Base-by-base conservation (phyloP, 768 basidiomycete genomes). In the Udeniomyces megalosporus region DNA sequence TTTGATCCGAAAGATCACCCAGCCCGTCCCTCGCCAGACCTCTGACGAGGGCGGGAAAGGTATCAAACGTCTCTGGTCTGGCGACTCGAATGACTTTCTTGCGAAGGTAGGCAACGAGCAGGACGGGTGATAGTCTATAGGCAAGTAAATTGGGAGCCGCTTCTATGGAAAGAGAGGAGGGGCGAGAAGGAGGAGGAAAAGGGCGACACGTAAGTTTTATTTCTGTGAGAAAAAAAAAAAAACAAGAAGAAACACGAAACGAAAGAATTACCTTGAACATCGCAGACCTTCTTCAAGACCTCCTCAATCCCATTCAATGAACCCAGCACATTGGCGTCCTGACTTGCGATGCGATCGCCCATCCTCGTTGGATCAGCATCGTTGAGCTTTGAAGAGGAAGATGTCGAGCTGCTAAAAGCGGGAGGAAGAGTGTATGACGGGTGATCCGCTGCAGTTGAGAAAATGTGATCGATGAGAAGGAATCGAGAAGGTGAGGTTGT, bases 401-500 rank as follows among this genome's bases (percentile, higher is more conserved):
- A 46, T 8, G 24, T 17, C 17, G 47, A 8, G n/a, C n/a, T 22
- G 55, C 24, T 1, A 45, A 63, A 63, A 6, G 62, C 54, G 5
- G 48, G 46, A 11, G 48, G 28, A 38, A 63, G 62, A 15, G 20
- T 20, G 49, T 49, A 58, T 4, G 49, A 14, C 1, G 62, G 29
- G 2, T n/a, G 29, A 4, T 49, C 51, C 2, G 62, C 55, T 2
- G 62, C 62, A 11, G 62, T 63, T 1, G 56, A 58, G 56, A 63
- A 63, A 15, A 63, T 55, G 42, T 63, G 62, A 49, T 63, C 62
- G 29, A 49, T 22, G 31, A 63, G 56, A 17, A 63, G 56, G 45
- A 58, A 63, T 22, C 56, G 62, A 51, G 62, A 52, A 1, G 62
- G 62, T 20, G n/a, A 29, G 29, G 62, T n/a, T n/a, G 62, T 63